Percentiles rank a stretch among this genome's conserved stretches.
Conservation (phyloP, 2,329 filamentous ascomycete species). For the Penicillium sp. region DNA sequence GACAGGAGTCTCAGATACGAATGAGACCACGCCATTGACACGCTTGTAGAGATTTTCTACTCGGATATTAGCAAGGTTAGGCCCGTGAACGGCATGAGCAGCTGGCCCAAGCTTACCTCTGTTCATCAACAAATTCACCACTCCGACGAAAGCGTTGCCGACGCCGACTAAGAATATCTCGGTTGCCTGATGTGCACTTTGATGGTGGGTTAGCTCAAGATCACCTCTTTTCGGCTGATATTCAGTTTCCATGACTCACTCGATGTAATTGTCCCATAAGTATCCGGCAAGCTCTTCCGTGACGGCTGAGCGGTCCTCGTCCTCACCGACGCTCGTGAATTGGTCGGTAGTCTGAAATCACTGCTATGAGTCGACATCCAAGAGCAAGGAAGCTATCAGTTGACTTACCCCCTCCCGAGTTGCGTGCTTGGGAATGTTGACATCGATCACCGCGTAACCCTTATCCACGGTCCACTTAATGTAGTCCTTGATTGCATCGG, state of each 20-base stretch:
- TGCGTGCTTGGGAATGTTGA: slow-evolving; percentile 80
- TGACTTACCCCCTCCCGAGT: slow-evolving; percentile 58
- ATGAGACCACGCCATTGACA: slow-evolving; percentile 71
- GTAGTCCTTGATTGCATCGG: slow-evolving; percentile 75
- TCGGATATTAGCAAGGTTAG: slow-evolving; percentile 10
- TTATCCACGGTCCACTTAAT: slow-evolving; percentile 77
- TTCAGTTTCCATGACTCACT: slow-evolving; percentile 47
- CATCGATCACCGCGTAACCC: slow-evolving; percentile 79
- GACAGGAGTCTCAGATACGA: slow-evolving; percentile 70
- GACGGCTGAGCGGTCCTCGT: slow-evolving; percentile 51
- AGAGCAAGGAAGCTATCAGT: not conserved
- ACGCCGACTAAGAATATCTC: slow-evolving; percentile 83
- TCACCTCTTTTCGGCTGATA: not conserved
- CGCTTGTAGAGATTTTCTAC: slow-evolving; percentile 59
- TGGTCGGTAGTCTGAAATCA: slow-evolving; percentile 22
- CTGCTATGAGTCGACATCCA: not conserved
- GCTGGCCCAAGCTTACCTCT: slow-evolving; percentile 54
- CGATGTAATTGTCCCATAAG: slow-evolving; percentile 95
- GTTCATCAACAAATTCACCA: slow-evolving; percentile 75
- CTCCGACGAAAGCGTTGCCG: slow-evolving; percentile 80
- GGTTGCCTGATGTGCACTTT: slow-evolving; percentile 59
- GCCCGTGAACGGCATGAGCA: not conserved
- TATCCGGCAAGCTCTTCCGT: slow-evolving; percentile 74
- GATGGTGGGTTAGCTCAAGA: slow-evolving; percentile 4
- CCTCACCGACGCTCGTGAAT: slow-evolving; percentile 44